Conservation (phyloP, 1,139 yeast species). For the Torulaspora pretoriensis region DNA sequence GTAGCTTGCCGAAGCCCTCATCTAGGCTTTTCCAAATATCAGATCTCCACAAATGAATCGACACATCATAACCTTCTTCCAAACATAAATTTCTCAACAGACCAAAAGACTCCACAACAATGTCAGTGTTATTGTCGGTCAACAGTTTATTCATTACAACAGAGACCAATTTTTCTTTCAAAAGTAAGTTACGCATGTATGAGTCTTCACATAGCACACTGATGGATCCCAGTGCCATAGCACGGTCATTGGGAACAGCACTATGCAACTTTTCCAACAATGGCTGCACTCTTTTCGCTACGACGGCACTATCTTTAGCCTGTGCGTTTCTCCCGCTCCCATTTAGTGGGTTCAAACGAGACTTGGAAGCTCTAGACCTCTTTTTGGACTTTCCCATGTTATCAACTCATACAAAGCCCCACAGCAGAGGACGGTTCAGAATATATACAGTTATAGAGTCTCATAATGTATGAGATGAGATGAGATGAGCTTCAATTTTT, state of each 20-base stretch:
- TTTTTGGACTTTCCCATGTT: slow-evolving; percentile 73
- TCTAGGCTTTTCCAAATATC: slow-evolving; percentile 65
- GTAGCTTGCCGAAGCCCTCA: slow-evolving; percentile 47
- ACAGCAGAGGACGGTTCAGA: neutral
- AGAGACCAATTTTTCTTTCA: slow-evolving; percentile 67
- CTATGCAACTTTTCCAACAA: slow-evolving; percentile 62
- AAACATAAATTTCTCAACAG: slow-evolving; percentile 71
- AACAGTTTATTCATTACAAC: slow-evolving; percentile 61
- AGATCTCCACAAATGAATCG: slow-evolving; percentile 70
- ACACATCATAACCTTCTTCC: slow-evolving; percentile 87
- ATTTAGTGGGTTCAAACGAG: slow-evolving; percentile 47
- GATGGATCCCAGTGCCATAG: slow-evolving; percentile 74
- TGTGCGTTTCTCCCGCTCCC: slow-evolving; percentile 31
- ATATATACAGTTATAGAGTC: neutral
- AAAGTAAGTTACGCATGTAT: slow-evolving; percentile 53
- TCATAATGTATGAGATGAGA: slow-evolving; percentile 13
- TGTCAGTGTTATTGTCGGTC: slow-evolving; percentile 65
- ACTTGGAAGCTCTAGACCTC: slow-evolving; percentile 56
- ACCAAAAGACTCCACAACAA: slow-evolving; percentile 76
- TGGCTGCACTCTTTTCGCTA: slow-evolving; percentile 60
- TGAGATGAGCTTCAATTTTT: slow-evolving; percentile 3
- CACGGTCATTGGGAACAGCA: slow-evolving; percentile 63
- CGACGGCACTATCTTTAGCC: slow-evolving; percentile 47
- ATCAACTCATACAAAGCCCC: slow-evolving; percentile 5
- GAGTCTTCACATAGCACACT: slow-evolving; percentile 67